Evolutionary conservation across 1,284 basidiomycete species (phyloP).

Genomic region (Psilocybe mexicana): DNA sequence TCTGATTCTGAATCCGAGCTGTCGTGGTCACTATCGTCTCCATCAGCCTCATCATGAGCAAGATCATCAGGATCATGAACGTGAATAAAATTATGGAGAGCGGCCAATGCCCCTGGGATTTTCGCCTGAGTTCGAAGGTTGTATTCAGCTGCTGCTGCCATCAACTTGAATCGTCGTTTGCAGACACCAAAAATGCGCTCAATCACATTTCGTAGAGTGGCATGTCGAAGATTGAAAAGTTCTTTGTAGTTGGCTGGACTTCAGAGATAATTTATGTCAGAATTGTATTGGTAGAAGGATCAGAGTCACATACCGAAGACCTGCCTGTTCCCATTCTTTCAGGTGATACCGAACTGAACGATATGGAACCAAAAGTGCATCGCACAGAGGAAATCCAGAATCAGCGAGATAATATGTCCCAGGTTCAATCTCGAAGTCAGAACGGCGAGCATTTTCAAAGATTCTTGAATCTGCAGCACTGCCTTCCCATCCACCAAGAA

Average conservation of each 20-base stretch:
- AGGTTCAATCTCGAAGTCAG: constrained; percentile 18
- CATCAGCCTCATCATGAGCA: background rate
- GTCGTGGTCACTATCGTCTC: background rate
- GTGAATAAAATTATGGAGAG: constrained; percentile 21
- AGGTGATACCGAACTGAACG: constrained; percentile 23
- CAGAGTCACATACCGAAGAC: constrained; percentile 10
- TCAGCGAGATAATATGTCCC: constrained; percentile 23
- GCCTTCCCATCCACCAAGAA: constrained; percentile 35
- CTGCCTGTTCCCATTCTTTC: constrained; percentile 19
- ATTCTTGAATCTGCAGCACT: constrained; percentile 23
- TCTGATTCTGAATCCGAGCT: background rate
- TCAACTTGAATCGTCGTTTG: constrained; percentile 31
- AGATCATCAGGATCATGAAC: background rate
- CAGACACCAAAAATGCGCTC: constrained; percentile 41
- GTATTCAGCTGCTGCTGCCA: constrained; percentile 26
- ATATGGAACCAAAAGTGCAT: constrained; percentile 20
- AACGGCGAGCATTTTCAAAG: constrained; percentile 22
- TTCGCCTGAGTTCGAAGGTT: constrained; percentile 28
- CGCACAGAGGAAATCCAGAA: constrained; percentile 21
- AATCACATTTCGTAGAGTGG: constrained; percentile 35
- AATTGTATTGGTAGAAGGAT: constrained; percentile 1
- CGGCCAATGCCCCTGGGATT: constrained; percentile 30
- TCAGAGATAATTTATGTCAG: background rate
- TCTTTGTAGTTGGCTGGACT: constrained; percentile 32
- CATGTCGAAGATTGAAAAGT: constrained; percentile 33